Evolutionary conservation across 2,329 filamentous ascomycete genomes (phyloP), one percentile per base, ranked within the genome.

Genomic region (Geoglossum cookeanum): DNA sequence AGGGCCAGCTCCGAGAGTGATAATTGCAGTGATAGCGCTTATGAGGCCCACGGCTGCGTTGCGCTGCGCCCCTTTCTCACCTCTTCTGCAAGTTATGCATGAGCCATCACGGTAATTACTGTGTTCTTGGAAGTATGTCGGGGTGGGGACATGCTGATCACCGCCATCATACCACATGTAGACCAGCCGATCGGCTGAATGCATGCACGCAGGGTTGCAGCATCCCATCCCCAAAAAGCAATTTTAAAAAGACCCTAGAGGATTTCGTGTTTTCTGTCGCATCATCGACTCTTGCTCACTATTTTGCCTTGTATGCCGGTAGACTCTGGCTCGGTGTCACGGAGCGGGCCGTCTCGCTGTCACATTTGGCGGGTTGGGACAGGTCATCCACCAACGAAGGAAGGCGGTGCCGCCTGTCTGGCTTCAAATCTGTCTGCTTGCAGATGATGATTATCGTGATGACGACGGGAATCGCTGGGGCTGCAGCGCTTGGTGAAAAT

Each of bases 341-440:
- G 49, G 49, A 35, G 30, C 49, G 49, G 49, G 29, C 49, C 49
- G 49, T 22, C n/a, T 53, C 49, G 49, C 49, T 53, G 49, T 22
- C 30, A 53, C 29, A 37, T 53, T 27, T 52, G 22, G 22, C 27
- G 48, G 49, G 15, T 53, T 37, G 49, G 49, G 49, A 37, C 7
- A 32, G 30, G 33, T 13, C 49, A 35, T 30, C 30, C n/a, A 35
- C 42, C 42, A 45, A 45, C 15, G n/a, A 17, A 22, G 42, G 39
- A 11, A 22, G 22, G 22, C 22, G 22, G 22, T 22, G 22, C 22
- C 22, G 22, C 22, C 22, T 22, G 22, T 22, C 22, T 42, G 8
- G 9, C 39, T 15, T 15, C 39, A 42, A 22, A 15, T 3, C 6
- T 6, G 9, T n/a, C 30, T 13, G 9, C 8, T 22, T 33, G 49